These are phyloP conservation scores for Cladosporium sp. DNA, from an alignment of 2,329 filamentous ascomycete species.

Conservation along the genomic window DNA sequence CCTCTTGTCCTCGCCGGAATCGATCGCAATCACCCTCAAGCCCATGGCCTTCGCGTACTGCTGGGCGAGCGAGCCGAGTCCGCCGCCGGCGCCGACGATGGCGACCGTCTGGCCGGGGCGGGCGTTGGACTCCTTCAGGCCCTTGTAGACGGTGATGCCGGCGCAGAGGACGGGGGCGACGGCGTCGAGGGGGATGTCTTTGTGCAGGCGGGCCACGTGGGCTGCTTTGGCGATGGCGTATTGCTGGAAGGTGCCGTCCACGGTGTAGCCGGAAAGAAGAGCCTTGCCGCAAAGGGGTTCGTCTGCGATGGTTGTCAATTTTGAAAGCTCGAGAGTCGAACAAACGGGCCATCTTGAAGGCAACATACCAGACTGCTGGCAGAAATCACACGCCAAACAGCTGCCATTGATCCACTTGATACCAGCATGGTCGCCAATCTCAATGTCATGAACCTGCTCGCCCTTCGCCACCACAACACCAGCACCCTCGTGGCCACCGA, in stretches of 20 bases:
- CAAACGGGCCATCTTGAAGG: constrained; percentile 20
- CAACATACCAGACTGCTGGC: constrained; percentile 76
- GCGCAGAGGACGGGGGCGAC: constrained; percentile 77
- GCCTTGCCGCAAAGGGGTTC: constrained; percentile 76
- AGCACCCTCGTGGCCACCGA: constrained; percentile 74
- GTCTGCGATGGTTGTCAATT: constrained; percentile 40
- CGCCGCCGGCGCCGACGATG: constrained; percentile 80
- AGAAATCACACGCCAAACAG: constrained; percentile 78
- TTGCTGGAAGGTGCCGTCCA: constrained; percentile 90
- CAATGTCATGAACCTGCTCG: constrained; percentile 66
- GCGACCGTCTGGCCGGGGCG: constrained; percentile 71
- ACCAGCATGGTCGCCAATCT: constrained; percentile 79
- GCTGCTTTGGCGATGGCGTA: constrained; percentile 83
- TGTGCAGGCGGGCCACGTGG: constrained; percentile 75
- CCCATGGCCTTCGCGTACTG: constrained; percentile 94
- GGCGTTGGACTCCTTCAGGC: constrained; percentile 75
- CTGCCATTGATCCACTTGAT: constrained; percentile 89
- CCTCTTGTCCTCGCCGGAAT: constrained; percentile 75
- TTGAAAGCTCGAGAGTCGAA: no score
- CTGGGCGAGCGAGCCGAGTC: constrained; percentile 69
- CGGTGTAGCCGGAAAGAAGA: constrained; percentile 79
- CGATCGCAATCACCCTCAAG: constrained; percentile 71
- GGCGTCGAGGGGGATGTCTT: constrained; percentile 67
- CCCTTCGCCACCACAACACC: constrained; percentile 78
- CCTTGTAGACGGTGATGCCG: constrained; percentile 85